phyloP scores from a whole-genome alignment of 306 rosid species.

The Cicer bijugum region DNA sequence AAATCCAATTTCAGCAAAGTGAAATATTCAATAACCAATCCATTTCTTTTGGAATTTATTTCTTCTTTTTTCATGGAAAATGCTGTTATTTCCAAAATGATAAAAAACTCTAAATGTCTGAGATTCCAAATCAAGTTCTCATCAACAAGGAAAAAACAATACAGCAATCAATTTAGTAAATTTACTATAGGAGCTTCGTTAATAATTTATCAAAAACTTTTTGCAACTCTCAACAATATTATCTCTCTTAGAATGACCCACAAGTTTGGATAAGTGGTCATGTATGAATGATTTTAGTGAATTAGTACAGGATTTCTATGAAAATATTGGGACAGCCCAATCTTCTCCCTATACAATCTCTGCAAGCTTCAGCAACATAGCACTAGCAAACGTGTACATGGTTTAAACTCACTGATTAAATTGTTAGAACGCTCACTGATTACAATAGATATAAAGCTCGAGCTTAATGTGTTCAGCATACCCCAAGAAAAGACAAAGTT shows the following conservation, averaged over 20 bases:
- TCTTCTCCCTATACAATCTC: conserved; percentile 5
- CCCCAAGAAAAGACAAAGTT: conserved; percentile 1
- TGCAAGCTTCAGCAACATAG: not conserved
- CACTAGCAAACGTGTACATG: not conserved
- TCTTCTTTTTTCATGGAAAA: not conserved
- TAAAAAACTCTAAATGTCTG: conserved; percentile 1
- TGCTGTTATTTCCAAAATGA: conserved; percentile 6
- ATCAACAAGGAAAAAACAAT: not conserved
- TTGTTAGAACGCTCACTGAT: conserved; percentile 1
- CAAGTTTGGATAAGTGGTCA: conserved; percentile 1
- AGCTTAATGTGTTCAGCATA: not conserved
- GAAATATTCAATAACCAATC: not conserved
- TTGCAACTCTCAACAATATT: conserved; percentile 2
- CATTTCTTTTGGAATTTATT: not conserved
- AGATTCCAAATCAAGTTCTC: conserved; percentile 9
- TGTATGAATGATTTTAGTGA: not conserved
- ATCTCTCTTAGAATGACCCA: conserved; percentile 9
- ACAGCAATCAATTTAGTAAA: conserved; percentile 14
- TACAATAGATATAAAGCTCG: not conserved
- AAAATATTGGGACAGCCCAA: conserved; percentile 21
- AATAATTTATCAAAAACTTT: not conserved
- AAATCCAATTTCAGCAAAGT: conserved; percentile 12
- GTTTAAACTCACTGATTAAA: conserved; percentile 14
- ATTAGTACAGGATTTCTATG: conserved; percentile 7
- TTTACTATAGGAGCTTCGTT: conserved; percentile 9